Evolutionary conservation across 352 stramenopile genomes (phyloP), one percentile per base, ranked within the genome.

Genomic region (Globisporangium abappressorium): DNA sequence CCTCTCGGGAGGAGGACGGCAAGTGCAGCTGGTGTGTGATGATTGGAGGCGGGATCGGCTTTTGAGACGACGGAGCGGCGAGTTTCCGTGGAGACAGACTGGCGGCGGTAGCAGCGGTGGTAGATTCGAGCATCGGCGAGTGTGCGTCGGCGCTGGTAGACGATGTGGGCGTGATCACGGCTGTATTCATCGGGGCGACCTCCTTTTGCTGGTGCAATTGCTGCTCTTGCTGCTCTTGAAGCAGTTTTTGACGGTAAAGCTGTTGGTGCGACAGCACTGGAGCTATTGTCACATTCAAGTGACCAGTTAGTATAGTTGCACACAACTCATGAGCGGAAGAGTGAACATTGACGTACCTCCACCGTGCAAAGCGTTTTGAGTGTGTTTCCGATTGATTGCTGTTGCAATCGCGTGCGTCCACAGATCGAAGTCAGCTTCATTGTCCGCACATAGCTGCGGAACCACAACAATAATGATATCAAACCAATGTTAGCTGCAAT

Each of bases 351-450:
- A 18, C 43, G 18, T 59, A 66, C 43, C 55, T 66, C 63, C 64
- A 22, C 65, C 60, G 14, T 57, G 51, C 56, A 77, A 68, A 18
- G 43, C 66, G 28, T 77, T 75, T 14, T 66, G 60, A 2, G 70
- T 66, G 62, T 91, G 82, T 46, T 95, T 95, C 22, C 84, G 76
- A 46, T 95, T 93, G 64, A 95, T 90, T 5, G 76, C 76, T 51
- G 90, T 79, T 0, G 87, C 80, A 51, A 95, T 93, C 26, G 87
- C 84, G 57, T 78, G 79, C 2, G 85, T 93, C 87, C 87, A 95
- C 2, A 82, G 76, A 69, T 93, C 78, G 72, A 92, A 95, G 59
- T 95, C 85, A 7, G 76, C 74, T 56, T 93, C 82, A 5, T 79
- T 88, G 26, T 93, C 84, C 0, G 87, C 87, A 51, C 85, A 95